phyloP scores from a whole-genome alignment of 164 flowering plant species.

The Umbilicus rupestris region DNA sequence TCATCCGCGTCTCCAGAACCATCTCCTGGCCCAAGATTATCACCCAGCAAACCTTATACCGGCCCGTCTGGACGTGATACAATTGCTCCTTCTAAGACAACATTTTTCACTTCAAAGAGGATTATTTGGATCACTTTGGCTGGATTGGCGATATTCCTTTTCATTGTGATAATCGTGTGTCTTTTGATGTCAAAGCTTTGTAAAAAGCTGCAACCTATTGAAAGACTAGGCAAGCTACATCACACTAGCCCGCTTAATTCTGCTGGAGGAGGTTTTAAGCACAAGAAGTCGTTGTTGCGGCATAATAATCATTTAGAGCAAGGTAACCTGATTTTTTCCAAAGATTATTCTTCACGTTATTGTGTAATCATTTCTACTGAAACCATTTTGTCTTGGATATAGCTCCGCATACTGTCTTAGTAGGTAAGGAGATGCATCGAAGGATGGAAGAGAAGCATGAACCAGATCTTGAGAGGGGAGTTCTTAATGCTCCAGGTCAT shows the following conservation, averaged over 20 bases:
- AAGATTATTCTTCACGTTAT: background rate
- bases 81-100: constrained; percentile 13
- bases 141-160: constrained; percentile 23
- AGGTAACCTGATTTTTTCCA: constrained; percentile 20
- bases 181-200: constrained; percentile 29
- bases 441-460: constrained; percentile 23
- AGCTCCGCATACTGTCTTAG: constrained; percentile 1
- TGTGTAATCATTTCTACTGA: background rate
- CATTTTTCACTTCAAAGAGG: constrained; percentile 20
- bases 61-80: constrained; percentile 25
- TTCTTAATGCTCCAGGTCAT: background rate
- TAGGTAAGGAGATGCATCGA: constrained; percentile 24
- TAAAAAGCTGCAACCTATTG: constrained; percentile 18
- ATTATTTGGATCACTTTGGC: constrained; percentile 28
- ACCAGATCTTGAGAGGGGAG: constrained; percentile 5
- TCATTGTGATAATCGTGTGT: constrained; percentile 26
- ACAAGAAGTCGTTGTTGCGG: constrained; percentile 17
- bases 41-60: constrained; percentile 20
- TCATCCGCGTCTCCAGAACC: constrained; percentile 24
- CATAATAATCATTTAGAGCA: constrained; percentile 19
- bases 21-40: constrained; percentile 28
- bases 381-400: background rate
- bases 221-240: constrained; percentile 17
- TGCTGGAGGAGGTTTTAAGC: constrained; percentile 18
- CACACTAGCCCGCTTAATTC: constrained; percentile 16